Evolutionary conservation across 2,329 filamentous ascomycete species (phyloP), one percentile per base, ranked within the genome.

Genomic region (Cercospora janseana): DNA sequence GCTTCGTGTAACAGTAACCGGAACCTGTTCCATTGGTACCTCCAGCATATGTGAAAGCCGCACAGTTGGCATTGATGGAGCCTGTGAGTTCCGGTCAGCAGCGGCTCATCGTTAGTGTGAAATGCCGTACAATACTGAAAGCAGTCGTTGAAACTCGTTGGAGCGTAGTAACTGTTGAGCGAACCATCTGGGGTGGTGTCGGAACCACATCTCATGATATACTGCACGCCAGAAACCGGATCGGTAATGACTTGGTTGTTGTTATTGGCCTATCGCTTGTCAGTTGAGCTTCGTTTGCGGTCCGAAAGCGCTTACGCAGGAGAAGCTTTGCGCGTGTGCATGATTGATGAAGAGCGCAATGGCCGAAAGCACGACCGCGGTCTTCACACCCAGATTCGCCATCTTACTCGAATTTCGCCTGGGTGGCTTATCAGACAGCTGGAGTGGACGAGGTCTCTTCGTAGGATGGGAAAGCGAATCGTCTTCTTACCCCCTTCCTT

Each of bases 201-300:
- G 20, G 20, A 10, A 9, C 38, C 37, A 35, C 46, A 49, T 28
- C 28, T n/a, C 15, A 49, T 27, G 28, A 43, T 35, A 20, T 43
- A 49, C 3, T 32, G 21, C 16, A 12, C 15, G 23, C 37, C 46
- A 2, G 6, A 21, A 12, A 18, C 6, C n/a, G 20, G 18, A 37
- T 43, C 46, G 18, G 46, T 48, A 4, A 48, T 23, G 6, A 41
- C 12, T 41, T 28, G 24, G 8, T 40, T 32, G 18, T 41, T 29
- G 27, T 34, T 24, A 8, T 24, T 20, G 20, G 46, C 34, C 46
- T 48, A 16, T 16, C 4, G 10, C 8, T 29, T n/a, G n/a, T 48
- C 24, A 48, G 46, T 18, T 16, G 26, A 12, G 35, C 13, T 20
- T 18, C 13, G 7, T 6, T 5, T 20, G 12, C 8, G 12, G 3